Evolutionary conservation across 495 filamentous ascomycete species (phyloP).

Genomic region (Niebla homalea): DNA sequence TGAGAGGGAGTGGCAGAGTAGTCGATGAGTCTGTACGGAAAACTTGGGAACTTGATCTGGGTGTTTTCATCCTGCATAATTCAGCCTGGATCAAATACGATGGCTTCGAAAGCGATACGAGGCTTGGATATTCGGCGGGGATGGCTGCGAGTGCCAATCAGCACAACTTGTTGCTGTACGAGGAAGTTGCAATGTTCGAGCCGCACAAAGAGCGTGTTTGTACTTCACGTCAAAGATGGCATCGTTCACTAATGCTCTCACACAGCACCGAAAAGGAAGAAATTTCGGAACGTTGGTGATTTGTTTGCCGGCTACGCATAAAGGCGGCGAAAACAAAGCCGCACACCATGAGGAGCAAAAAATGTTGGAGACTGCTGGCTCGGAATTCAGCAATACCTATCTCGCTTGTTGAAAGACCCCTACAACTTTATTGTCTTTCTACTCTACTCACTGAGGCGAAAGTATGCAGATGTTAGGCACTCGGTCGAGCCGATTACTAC

Average conservation of each 20-base stretch:
- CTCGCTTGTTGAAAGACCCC: constrained; percentile 24
- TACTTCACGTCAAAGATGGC: too few relatives aligned
- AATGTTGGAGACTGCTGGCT: constrained; percentile 22
- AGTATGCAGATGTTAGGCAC: constrained; percentile 42
- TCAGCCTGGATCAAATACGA: constrained; percentile 18
- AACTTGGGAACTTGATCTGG: constrained; percentile 36
- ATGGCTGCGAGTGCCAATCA: constrained; percentile 23
- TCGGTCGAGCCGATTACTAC: constrained; percentile 36
- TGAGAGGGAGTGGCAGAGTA: constrained; percentile 22
- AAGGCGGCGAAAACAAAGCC: constrained; percentile 37
- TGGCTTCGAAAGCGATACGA: constrained; percentile 1
- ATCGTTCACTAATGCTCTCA: neutral
- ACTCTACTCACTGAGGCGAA: too few relatives aligned
- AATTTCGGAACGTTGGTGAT: constrained; percentile 47
- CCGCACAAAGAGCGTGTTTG: constrained; percentile 29
- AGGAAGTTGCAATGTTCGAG: constrained; percentile 40
- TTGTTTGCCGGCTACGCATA: constrained; percentile 36
- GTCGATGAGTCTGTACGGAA: constrained; percentile 36
- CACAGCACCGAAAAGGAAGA: constrained; percentile 33
- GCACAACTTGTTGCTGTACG: constrained; percentile 45
- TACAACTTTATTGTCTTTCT: too few relatives aligned
- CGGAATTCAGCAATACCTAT: constrained; percentile 25
- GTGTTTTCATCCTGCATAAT: constrained; percentile 30
- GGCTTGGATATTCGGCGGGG: constrained; percentile 3
- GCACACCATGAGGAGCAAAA: constrained; percentile 26